These are phyloP conservation scores for Hydrangea macrophylla DNA, from an alignment of 148 eudicot genomes.

Conservation along the genomic window DNA sequence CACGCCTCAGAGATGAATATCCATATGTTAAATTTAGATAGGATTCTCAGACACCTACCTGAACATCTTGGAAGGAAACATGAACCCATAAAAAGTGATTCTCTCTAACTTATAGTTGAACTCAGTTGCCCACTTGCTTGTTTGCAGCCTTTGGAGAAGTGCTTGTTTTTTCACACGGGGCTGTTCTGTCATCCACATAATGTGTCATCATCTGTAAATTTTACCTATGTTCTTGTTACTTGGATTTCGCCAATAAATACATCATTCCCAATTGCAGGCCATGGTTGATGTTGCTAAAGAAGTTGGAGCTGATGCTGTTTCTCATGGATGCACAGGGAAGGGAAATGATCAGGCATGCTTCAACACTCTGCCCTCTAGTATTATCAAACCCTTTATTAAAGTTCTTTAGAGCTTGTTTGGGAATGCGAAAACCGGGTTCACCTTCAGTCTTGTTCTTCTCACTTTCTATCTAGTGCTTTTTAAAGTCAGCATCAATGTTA, in stretches of 20 bases:
- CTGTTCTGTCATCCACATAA: not conserved
- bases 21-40: constrained; percentile 21
- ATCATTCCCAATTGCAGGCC: constrained; percentile 47
- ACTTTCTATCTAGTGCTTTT: too few relatives aligned
- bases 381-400: not conserved
- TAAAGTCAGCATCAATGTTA: too few relatives aligned
- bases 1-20: constrained; percentile 26
- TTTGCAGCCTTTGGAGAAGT: not conserved
- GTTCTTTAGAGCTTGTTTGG: too few relatives aligned
- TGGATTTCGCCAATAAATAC: not conserved
- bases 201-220: not conserved
- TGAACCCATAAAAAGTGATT: too few relatives aligned
- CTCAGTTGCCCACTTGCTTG: constrained; percentile 25
- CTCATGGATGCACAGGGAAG: constrained; percentile 97
- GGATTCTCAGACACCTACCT: not conserved
- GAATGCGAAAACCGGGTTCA: too few relatives aligned
- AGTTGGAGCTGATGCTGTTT: constrained; percentile 98
- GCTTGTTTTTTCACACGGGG: not conserved
- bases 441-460: too few relatives aligned
- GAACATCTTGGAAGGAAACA: constrained; percentile 22
- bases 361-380: not conserved
- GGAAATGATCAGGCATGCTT: constrained; percentile 87
- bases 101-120: constrained; percentile 29
- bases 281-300: constrained; percentile 97
- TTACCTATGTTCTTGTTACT: not conserved